A percentile compares a stretch with the other conserved stretches of the same genome.
Evolutionary conservation across 2,329 filamentous ascomycete genomes (phyloP).

Genomic region (Coleophoma eucalyptorum): DNA sequence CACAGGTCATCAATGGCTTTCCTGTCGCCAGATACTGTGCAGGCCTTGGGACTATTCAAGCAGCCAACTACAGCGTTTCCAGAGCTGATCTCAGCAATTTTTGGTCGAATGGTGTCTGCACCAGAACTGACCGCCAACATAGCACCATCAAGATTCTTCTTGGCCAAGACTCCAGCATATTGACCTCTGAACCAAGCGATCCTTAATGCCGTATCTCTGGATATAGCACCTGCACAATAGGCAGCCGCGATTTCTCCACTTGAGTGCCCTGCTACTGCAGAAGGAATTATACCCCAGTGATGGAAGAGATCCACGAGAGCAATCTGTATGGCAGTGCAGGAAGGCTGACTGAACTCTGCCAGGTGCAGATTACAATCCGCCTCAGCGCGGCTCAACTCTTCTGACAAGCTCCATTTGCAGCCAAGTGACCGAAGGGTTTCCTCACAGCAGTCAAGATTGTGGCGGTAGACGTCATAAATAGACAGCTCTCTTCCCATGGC

Average conservation of each 20-base stretch:
- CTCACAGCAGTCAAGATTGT: not conserved
- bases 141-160: constrained; percentile 26
- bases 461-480: not conserved
- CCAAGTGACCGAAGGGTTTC: not conserved
- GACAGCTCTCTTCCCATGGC: constrained; percentile 13
- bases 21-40: constrained; percentile 17
- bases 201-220: constrained; percentile 14
- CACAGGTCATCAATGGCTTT: constrained; percentile 1
- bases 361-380: not conserved
- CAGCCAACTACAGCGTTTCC: constrained; percentile 23
- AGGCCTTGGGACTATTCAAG: constrained; percentile 3
- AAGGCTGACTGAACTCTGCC: constrained; percentile 16
- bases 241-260: constrained; percentile 23
- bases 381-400: not conserved
- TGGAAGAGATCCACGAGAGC: constrained; percentile 25
- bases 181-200: constrained; percentile 18
- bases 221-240: constrained; percentile 20
- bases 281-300: constrained; percentile 12
- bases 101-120: constrained; percentile 11
- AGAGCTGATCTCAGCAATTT: constrained; percentile 1
- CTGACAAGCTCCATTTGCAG: not conserved
- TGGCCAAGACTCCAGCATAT: too few species aligned
- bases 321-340: constrained; percentile 32
- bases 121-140: constrained; percentile 47
- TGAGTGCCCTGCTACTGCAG: constrained; percentile 19